A percentile compares a stretch with the other conserved stretches of the same genome.
Evolutionary conservation across 2,329 filamentous ascomycete genomes (phyloP).

Genomic region (Fusarium annulatum): DNA sequence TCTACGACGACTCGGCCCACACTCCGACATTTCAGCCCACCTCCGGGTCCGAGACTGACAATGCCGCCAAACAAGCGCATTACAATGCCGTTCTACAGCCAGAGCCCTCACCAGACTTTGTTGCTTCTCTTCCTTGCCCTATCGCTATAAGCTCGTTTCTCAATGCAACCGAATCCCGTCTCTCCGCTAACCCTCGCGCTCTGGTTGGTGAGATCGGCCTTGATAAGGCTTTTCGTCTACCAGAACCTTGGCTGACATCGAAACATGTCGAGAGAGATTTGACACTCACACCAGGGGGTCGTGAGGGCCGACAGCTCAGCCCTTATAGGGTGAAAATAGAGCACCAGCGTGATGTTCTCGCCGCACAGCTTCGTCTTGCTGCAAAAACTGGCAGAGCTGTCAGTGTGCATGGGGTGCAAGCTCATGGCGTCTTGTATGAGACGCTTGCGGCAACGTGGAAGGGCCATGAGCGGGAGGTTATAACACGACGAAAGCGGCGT

Average conservation of each 20-base stretch:
- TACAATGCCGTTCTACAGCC: constrained; percentile 76
- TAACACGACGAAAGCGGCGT: constrained; percentile 69
- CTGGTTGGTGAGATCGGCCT: constrained; percentile 82
- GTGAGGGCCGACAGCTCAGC: constrained; percentile 75
- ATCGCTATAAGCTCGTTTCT: constrained; percentile 69
- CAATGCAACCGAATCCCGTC: constrained; percentile 62
- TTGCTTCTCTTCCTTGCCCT: constrained; percentile 67
- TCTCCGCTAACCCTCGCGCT: constrained; percentile 69
- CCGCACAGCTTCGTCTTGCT: constrained; percentile 76
- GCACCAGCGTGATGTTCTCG: constrained; percentile 75
- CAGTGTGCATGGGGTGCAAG: constrained; percentile 80
- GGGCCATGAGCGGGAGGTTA: constrained; percentile 72
- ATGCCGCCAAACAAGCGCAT: constrained; percentile 63
- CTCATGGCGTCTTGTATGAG: constrained; percentile 77
- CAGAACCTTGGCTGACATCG: constrained; percentile 63
- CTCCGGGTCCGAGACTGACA: constrained; percentile 24
- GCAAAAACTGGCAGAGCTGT: constrained; percentile 73
- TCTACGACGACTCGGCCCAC: constrained; percentile 69
- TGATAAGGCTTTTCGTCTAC: constrained; percentile 81
- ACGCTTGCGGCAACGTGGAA: constrained; percentile 74
- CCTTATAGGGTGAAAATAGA: constrained; percentile 73
- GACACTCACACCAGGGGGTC: constrained; percentile 72
- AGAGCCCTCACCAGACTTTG: constrained; percentile 55
- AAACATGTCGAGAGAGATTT: constrained; percentile 43
- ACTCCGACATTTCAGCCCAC: constrained; percentile 51